Percentiles rank a stretch among this genome's conserved stretches.
phyloP scores from a whole-genome alignment of 2,329 filamentous ascomycete genomes.

The Sporothrix protearum region DNA sequence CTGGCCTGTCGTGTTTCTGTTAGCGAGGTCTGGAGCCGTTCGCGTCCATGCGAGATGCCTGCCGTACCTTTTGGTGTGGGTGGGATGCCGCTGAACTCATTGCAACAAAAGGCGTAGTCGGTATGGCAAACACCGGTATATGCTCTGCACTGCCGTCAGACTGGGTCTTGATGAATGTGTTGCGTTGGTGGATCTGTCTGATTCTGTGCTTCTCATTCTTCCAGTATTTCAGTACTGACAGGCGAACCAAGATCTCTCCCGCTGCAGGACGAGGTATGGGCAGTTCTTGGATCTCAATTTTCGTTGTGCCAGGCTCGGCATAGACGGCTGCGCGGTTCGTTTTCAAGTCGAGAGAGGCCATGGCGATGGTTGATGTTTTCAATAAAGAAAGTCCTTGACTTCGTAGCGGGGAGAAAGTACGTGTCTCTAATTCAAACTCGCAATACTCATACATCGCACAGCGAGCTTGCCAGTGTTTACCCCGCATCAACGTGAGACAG shows the following conservation, averaged over 20 bases:
- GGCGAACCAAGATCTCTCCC: not conserved
- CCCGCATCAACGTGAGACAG: not conserved
- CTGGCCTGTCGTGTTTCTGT: not conserved
- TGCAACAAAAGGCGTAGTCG: not conserved
- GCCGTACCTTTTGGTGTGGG: not conserved
- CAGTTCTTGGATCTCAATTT: not conserved
- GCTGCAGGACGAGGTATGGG: not conserved
- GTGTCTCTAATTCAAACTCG: not conserved
- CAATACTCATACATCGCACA: not conserved
- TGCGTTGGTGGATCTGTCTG: too few species aligned
- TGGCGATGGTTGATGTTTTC: not conserved
- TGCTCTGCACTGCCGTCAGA: not conserved
- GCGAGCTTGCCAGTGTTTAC: not conserved
- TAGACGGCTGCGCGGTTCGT: not conserved
- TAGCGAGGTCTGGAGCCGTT: too few species aligned
- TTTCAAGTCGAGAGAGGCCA: not conserved
- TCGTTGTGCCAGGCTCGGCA: not conserved
- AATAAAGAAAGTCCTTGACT: too few species aligned
- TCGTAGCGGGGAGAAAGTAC: too few species aligned
- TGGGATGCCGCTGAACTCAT: not conserved
- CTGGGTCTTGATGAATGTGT: not conserved
- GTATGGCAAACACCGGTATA: slow-evolving; percentile 3
- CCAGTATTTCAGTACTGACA: not conserved
- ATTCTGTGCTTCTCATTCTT: not conserved
- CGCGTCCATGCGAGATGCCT: not conserved